phyloP scores from a whole-genome alignment of 495 filamentous ascomycete genomes.

The Cetradonia linearis region DNA sequence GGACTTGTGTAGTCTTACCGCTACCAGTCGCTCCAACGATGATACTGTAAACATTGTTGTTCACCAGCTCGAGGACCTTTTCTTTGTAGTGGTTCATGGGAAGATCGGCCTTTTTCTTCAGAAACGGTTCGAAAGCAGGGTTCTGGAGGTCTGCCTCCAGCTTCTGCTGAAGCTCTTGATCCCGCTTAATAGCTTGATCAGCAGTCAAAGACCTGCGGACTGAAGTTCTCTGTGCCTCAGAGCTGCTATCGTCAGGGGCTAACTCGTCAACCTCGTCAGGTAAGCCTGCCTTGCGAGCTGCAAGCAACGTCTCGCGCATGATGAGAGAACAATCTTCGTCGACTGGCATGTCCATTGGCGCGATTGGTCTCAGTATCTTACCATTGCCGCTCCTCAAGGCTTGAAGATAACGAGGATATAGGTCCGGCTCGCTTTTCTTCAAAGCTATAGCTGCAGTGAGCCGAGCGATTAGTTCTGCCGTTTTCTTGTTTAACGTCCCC shows the following conservation, averaged over 20 bases:
- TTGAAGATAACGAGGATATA: slow-evolving; percentile 33
- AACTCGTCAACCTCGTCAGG: slow-evolving; percentile 30
- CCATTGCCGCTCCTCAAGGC: slow-evolving; percentile 34
- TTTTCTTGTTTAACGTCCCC: slow-evolving; percentile 31
- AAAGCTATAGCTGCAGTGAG: slow-evolving; percentile 36
- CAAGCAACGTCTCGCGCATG: slow-evolving; percentile 35
- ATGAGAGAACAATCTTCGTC: slow-evolving; percentile 31
- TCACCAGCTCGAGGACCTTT: slow-evolving; percentile 39
- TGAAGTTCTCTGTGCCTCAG: slow-evolving; percentile 16
- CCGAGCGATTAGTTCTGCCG: slow-evolving; percentile 31
- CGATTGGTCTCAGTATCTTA: slow-evolving; percentile 31
- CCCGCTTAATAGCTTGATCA: slow-evolving; percentile 23
- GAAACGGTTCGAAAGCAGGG: slow-evolving; percentile 28
- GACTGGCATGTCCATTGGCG: slow-evolving; percentile 27
- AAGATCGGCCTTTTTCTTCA: slow-evolving; percentile 33
- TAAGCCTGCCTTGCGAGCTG: slow-evolving; percentile 35
- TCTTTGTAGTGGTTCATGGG: slow-evolving; percentile 41
- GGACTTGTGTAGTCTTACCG: slow-evolving; percentile 54
- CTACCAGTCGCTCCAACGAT: slow-evolving; percentile 48
- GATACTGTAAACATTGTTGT: slow-evolving; percentile 41
- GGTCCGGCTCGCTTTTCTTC: slow-evolving; percentile 29
- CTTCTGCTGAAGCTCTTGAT: slow-evolving; percentile 24
- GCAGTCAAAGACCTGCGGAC: slow-evolving; percentile 22
- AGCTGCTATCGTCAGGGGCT: slow-evolving; percentile 17
- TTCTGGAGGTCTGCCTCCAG: slow-evolving; percentile 28